Percentiles rank a stretch among this genome's conserved stretches.
Conservation (phyloP, 768 basidiomycete species). For the Leucosporidium yakuticum region DNA sequence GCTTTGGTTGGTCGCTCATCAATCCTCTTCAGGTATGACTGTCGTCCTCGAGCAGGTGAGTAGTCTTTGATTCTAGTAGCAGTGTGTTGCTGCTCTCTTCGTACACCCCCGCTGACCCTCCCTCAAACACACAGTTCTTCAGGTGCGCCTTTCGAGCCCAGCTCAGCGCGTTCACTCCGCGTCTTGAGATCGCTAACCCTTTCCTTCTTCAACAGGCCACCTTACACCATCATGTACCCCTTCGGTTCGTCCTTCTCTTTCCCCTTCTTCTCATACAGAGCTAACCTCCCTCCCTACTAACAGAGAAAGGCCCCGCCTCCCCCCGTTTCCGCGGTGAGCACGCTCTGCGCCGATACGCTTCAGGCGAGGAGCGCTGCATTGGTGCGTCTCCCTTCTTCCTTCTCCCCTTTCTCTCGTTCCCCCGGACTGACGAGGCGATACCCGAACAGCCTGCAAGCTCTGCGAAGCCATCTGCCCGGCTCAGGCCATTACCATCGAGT, state of each 20-base stretch:
- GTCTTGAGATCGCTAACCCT: constrained; percentile 39
- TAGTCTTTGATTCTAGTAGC: background rate
- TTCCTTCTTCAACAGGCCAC: constrained; percentile 85
- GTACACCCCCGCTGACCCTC: background rate
- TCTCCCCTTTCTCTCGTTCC: background rate
- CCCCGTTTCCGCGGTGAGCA: constrained; percentile 99
- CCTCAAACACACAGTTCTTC: constrained; percentile 21
- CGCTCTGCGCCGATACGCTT: constrained; percentile 90
- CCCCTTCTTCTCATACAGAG: background rate
- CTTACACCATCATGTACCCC: constrained; percentile 61
- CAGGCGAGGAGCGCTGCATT: constrained; percentile 97
- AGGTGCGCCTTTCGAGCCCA: constrained; percentile 8
- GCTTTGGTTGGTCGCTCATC: background rate
- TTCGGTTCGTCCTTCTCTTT: constrained; percentile 22
- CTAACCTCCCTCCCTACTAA: constrained; percentile 39
- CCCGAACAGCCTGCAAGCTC: constrained; percentile 78
- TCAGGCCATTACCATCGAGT: constrained; percentile 98
- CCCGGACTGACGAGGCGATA: background rate
- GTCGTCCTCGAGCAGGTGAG: constrained; percentile 59
- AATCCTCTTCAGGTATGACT: constrained; percentile 74
- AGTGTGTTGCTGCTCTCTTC: background rate
- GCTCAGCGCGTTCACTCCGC: background rate
- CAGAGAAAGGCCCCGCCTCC: constrained; percentile 91
- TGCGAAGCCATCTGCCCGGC: constrained; percentile 99
- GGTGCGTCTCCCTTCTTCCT: constrained; percentile 54